Evolutionary conservation across 1,284 basidiomycete genomes (phyloP).

Genomic region (Mycena citricolor): DNA sequence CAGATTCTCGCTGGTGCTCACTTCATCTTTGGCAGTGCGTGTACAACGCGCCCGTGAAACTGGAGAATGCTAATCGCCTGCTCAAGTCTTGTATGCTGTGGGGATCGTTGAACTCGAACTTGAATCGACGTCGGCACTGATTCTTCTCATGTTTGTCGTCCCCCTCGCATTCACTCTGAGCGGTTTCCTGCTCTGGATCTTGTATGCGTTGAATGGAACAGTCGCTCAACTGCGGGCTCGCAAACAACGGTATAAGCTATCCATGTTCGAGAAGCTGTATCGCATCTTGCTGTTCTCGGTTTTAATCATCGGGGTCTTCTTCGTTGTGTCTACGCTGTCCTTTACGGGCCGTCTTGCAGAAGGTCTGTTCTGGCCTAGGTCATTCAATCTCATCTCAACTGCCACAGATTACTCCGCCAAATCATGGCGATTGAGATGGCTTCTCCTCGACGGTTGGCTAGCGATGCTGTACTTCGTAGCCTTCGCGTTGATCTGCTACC

Average conservation of each 20-base stretch:
- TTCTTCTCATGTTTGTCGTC: conserved; percentile 85
- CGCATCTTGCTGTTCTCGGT: conserved; percentile 87
- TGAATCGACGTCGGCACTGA: conserved; percentile 80
- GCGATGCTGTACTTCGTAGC: conserved; percentile 81
- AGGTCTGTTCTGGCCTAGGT: conserved; percentile 45
- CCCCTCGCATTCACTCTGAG: conserved; percentile 94
- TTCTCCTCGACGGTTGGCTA: conserved; percentile 95
- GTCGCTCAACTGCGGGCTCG: conserved; percentile 81
- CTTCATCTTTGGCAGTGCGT: conserved; percentile 91
- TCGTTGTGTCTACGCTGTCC: conserved; percentile 88
- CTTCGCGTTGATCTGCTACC: conserved; percentile 82
- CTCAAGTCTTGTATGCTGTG: conserved; percentile 81
- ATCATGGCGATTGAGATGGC: conserved; percentile 95
- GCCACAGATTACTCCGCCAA: conserved; percentile 85
- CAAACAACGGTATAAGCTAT: conserved; percentile 85
- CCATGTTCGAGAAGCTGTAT: conserved; percentile 86
- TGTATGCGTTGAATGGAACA: conserved; percentile 89
- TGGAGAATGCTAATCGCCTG: neutral
- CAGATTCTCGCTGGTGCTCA: conserved; percentile 79
- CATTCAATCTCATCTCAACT: neutral
- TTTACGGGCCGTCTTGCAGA: conserved; percentile 90
- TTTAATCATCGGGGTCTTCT: conserved; percentile 84
- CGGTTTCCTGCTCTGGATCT: conserved; percentile 94
- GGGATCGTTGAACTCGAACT: conserved; percentile 91
- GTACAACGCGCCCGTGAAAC: no score